These are phyloP conservation scores for Aphanocladium album DNA, from an alignment of 2,329 filamentous ascomycete genomes.

Conservation along the genomic window DNA sequence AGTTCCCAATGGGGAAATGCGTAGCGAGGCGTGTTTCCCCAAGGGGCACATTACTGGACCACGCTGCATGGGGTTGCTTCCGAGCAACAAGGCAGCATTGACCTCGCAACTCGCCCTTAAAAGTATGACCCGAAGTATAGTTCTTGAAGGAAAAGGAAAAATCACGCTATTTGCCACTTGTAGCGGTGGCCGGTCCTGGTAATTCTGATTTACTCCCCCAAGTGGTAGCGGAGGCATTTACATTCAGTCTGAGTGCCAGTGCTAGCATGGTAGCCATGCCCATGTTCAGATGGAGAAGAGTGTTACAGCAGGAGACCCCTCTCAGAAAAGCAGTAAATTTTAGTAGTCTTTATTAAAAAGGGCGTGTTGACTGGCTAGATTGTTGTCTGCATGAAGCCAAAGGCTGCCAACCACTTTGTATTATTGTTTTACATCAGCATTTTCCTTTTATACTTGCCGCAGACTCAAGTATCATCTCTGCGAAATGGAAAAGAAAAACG, in stretches of 20 bases:
- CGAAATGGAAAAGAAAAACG: not conserved
- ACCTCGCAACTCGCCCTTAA: not conserved
- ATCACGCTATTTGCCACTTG: not conserved
- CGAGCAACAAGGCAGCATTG: not conserved
- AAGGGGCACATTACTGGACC: not conserved
- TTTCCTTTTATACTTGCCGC: not conserved
- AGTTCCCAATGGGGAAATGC: not conserved
- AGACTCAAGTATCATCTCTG: not conserved
- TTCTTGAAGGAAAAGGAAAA: not conserved
- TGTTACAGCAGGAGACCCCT: not conserved
- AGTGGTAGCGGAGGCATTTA: not conserved
- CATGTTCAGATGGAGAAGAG: not conserved
- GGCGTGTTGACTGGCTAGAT: too few relatives aligned
- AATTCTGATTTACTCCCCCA: not conserved
- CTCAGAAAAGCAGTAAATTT: too few relatives aligned
- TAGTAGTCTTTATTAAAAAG: too few relatives aligned
- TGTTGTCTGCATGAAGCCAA: too few relatives aligned
- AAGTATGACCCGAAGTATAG: not conserved
- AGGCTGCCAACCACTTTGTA: not conserved
- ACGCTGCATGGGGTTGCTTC: not conserved
- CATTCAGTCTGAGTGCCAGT: not conserved
- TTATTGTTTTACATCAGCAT: not conserved
- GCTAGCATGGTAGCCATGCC: not conserved
- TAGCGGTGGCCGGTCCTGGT: not conserved
- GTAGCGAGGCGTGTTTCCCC: not conserved